Evolutionary conservation across 1,139 yeast genomes (phyloP).

Genomic region (Sugiyamaella paludigena): DNA sequence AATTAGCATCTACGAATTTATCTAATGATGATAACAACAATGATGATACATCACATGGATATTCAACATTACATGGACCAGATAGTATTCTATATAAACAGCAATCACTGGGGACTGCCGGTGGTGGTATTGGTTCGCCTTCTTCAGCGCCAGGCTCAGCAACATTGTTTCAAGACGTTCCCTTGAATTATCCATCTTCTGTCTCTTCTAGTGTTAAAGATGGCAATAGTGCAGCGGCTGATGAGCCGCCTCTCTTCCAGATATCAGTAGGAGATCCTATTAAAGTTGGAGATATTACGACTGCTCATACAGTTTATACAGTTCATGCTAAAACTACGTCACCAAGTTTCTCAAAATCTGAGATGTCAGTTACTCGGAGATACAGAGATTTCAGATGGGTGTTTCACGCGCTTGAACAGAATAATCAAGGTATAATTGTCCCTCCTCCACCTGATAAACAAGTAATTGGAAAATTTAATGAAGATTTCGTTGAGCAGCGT

Average conservation of each 20-base stretch:
- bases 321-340: constrained; percentile 59
- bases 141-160: constrained; percentile 1
- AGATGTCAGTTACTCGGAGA: constrained; percentile 63
- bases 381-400: constrained; percentile 86
- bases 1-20: constrained; percentile 4
- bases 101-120: not conserved
- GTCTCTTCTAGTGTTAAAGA: constrained; percentile 3
- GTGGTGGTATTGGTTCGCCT: not conserved
- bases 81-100: too few relatives aligned
- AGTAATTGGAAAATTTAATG: constrained; percentile 83
- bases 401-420: constrained; percentile 79
- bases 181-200: constrained; percentile 11
- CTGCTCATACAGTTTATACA: constrained; percentile 84
- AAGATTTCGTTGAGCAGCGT: constrained; percentile 83
- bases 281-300: constrained; percentile 86
- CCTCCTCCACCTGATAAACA: constrained; percentile 99
- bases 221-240: not conserved
- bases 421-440: constrained; percentile 84
- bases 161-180: constrained; percentile 18
- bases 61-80: not conserved
- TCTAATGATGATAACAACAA: constrained; percentile 1
- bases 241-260: constrained; percentile 37
- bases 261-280: constrained; percentile 87
- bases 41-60: constrained; percentile 5
- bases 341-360: constrained; percentile 39